Conservation (phyloP, 306 rosid genomes). For the Psophocarpus tetragonolobus region DNA sequence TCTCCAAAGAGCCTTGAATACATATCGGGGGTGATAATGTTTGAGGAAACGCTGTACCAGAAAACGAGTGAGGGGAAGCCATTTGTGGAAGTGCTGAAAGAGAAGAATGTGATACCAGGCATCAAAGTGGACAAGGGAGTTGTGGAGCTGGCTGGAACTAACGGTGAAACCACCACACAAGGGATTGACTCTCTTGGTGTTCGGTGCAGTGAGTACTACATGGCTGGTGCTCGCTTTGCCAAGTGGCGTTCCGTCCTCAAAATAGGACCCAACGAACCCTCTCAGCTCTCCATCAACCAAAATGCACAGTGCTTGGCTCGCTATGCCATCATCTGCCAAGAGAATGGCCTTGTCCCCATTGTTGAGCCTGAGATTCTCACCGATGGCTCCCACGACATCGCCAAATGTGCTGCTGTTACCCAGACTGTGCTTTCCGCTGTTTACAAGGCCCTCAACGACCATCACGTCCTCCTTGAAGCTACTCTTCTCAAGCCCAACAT, state of each 20-base stretch:
- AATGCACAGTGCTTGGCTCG: slow-evolving; percentile 96
- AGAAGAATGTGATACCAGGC: slow-evolving; percentile 80
- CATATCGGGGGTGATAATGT: slow-evolving; percentile 91
- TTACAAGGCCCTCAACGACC: slow-evolving; percentile 89
- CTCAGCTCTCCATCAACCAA: slow-evolving; percentile 75
- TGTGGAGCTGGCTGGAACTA: slow-evolving; percentile 83
- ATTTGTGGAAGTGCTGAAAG: slow-evolving; percentile 71
- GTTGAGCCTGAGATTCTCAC: slow-evolving; percentile 93
- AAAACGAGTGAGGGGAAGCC: slow-evolving; percentile 72
- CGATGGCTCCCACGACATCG: slow-evolving; percentile 73
- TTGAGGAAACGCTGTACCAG: slow-evolving; percentile 92
- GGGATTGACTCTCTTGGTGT: slow-evolving; percentile 83
- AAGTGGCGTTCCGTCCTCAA: slow-evolving; percentile 93
- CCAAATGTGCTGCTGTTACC: slow-evolving; percentile 81
- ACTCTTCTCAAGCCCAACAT: slow-evolving; percentile 92
- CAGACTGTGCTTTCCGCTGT: slow-evolving; percentile 76
- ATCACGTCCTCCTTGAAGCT: slow-evolving; percentile 92
- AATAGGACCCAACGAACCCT: slow-evolving; percentile 75
- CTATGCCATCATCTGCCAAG: slow-evolving; percentile 91
- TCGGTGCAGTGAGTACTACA: slow-evolving; percentile 78
- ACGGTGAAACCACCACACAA: slow-evolving; percentile 87
- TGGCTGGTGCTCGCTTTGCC: slow-evolving; percentile 88
- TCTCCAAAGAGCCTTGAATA: slow-evolving; percentile 66
- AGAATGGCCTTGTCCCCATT: slow-evolving; percentile 88
- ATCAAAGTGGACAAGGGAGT: slow-evolving; percentile 98